Percentiles rank a stretch among this genome's conserved stretches.
phyloP scores from a whole-genome alignment of 163 green algal genomes.

The Scenedesmus sp. region DNA sequence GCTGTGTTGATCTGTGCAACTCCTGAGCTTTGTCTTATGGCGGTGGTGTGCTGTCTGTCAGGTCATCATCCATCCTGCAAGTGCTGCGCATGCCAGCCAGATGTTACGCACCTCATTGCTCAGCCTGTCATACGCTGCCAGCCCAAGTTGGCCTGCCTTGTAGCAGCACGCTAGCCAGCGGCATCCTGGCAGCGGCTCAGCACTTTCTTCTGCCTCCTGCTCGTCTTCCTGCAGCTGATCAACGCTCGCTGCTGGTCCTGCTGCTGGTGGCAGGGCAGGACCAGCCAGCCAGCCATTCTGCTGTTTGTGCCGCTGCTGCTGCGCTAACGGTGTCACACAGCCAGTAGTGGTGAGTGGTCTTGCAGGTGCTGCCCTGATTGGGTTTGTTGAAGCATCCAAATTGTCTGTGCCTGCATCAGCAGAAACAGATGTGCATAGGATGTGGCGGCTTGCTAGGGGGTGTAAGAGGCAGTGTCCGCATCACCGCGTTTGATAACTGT shows the following conservation, averaged over 20 bases:
- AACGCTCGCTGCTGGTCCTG: background rate
- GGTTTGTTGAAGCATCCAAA: background rate
- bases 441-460: background rate
- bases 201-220: background rate
- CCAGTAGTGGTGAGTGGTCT: background rate
- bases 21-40: background rate
- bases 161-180: constrained; percentile 41
- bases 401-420: background rate
- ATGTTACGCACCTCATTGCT: constrained; percentile 47
- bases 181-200: background rate
- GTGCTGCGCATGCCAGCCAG: background rate
- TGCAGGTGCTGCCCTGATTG: background rate
- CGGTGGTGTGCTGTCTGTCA: no score
- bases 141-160: constrained; percentile 55
- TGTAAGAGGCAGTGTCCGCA: background rate
- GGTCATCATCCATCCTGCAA: background rate
- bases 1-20: background rate
- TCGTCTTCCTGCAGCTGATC: background rate
- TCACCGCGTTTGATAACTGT: background rate
- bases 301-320: background rate
- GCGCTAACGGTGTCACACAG: background rate
- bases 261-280: background rate
- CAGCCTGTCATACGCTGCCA: constrained; percentile 56
- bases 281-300: background rate
- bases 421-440: background rate